Conservation (phyloP, 257 asterid species). For the Solanum pinnatisectum region DNA sequence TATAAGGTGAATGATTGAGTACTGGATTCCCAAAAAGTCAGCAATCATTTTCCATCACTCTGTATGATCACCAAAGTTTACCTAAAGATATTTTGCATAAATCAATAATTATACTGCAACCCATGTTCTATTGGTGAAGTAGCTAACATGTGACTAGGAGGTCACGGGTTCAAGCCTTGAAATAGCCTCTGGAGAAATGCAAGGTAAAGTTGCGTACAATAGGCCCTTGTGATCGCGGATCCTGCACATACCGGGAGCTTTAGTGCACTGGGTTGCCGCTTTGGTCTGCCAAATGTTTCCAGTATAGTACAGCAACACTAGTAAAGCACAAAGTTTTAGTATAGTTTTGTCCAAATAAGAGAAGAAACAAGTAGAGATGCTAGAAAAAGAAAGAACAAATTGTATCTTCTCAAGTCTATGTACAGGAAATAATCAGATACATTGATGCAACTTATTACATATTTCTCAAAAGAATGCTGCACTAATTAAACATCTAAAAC, state of each 20-base stretch:
- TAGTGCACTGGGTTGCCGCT: not conserved
- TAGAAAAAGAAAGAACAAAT: not conserved
- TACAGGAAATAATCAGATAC: not conserved
- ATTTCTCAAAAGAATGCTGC: not conserved
- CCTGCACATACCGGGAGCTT: not conserved
- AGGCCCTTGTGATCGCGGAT: not conserved
- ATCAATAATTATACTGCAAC: not conserved
- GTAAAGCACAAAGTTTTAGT: not conserved
- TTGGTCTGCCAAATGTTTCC: not conserved
- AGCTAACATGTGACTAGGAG: not conserved
- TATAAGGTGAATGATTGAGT: not conserved
- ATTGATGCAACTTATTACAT: not conserved
- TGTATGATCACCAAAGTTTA: not conserved
- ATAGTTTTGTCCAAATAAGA: not conserved
- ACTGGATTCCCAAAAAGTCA: not conserved
- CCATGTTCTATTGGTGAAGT: no score
- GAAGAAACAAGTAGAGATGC: not conserved
- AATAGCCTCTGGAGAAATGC: not conserved
- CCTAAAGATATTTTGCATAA: not conserved
- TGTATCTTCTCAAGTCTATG: not conserved
- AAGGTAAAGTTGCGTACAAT: no score
- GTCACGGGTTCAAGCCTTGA: not conserved
- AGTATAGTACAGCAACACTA: not conserved
- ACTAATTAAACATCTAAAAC: not conserved
- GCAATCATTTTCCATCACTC: not conserved